Conservation (phyloP, 208 protist species). For the Porcisia hertigi region DNA sequence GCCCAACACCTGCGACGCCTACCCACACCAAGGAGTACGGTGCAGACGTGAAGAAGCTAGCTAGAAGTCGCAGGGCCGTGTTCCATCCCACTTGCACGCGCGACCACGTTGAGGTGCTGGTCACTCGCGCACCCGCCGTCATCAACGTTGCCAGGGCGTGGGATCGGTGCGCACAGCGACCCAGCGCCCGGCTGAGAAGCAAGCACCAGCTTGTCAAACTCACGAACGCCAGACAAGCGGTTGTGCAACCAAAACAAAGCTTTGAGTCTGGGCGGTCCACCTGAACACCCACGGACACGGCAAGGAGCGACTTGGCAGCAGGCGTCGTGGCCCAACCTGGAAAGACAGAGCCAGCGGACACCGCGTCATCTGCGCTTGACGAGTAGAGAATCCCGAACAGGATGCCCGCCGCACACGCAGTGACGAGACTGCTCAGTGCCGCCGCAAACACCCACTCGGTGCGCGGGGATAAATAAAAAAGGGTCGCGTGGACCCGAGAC, state of each 20-base stretch:
- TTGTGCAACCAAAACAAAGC: neutral
- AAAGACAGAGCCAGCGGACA: neutral
- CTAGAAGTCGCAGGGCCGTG: neutral
- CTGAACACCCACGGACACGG: neutral
- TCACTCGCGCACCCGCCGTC: neutral
- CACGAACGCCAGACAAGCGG: constrained; percentile 3
- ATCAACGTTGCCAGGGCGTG: neutral
- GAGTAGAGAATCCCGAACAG: constrained; percentile 1
- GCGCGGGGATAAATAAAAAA: constrained; percentile 7
- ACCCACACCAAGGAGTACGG: constrained; percentile 23
- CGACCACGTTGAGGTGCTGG: neutral
- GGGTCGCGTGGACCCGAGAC: neutral
- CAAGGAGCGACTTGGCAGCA: neutral
- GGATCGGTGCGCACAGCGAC: neutral
- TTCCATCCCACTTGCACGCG: neutral
- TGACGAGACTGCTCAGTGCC: neutral
- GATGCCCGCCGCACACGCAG: constrained; percentile 1
- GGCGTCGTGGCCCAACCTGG: constrained; percentile 7
- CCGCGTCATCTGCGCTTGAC: neutral
- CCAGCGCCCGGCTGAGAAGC: constrained; percentile 2
- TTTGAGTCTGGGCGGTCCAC: neutral
- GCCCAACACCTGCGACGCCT: constrained; percentile 10
- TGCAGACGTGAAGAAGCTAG: constrained; percentile 6
- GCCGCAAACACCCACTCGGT: constrained; percentile 2
- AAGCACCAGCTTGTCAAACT: constrained; percentile 13